phyloP scores from a whole-genome alignment of 441 rosid species.

The Pelargonium cotyledonis region DNA sequence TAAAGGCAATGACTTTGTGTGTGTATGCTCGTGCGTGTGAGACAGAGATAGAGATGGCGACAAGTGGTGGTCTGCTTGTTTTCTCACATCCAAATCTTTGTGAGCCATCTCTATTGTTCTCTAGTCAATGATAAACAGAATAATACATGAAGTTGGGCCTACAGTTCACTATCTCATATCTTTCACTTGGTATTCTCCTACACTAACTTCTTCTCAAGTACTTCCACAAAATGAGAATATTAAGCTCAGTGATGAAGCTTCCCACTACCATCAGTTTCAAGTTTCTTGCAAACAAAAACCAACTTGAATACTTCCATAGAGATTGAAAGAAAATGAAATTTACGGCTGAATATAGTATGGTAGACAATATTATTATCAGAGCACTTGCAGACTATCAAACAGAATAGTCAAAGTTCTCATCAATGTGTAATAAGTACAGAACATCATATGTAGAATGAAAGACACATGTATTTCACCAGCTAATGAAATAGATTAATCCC shows the following conservation, averaged over 20 bases:
- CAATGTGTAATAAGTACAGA: background rate
- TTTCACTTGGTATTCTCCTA: background rate
- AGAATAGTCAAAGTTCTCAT: background rate
- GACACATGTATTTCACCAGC: background rate
- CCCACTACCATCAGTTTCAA: no score
- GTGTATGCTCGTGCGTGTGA: no score
- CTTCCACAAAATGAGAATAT: background rate
- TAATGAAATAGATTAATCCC: no score
- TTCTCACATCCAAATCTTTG: background rate
- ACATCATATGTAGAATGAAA: background rate
- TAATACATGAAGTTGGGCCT: background rate
- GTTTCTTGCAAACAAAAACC: background rate
- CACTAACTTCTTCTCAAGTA: background rate
- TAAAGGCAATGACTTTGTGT: no score
- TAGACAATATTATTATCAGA: background rate
- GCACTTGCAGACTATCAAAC: background rate
- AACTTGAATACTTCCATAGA: background rate
- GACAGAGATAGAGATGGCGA: no score
- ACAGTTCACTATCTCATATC: background rate
- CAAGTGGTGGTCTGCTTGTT: no score
- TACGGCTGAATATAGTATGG: background rate
- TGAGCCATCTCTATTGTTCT: background rate
- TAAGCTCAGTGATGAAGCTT: no score
- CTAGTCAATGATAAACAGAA: background rate
- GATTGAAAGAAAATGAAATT: background rate